Conservation (phyloP, 495 filamentous ascomycete species). For the Aspergillus bridgeri region DNA sequence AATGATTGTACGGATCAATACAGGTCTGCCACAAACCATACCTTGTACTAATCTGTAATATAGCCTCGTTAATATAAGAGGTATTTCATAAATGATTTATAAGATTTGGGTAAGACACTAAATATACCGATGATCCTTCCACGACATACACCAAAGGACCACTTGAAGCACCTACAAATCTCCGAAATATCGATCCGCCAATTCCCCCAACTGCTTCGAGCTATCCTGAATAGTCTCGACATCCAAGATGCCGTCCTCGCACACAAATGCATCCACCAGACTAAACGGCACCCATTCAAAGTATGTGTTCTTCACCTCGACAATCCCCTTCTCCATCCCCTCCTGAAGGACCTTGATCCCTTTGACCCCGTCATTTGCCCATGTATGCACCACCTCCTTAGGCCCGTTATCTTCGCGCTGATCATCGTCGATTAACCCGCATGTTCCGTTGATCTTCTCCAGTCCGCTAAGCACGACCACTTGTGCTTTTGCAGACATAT, state of each 20-base stretch:
- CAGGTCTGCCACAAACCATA: no score
- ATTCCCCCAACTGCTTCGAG: constrained; percentile 25
- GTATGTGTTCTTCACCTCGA: constrained; percentile 54
- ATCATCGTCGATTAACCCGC: constrained; percentile 29
- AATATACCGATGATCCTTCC: no score
- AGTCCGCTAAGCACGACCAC: constrained; percentile 54
- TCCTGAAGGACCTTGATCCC: constrained; percentile 22
- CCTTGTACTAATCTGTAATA: no score
- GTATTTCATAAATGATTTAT: no score
- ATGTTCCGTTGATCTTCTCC: constrained; percentile 56
- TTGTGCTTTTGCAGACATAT: constrained; percentile 38
- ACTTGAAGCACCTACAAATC: constrained; percentile 23
- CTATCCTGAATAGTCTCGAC: constrained; percentile 27
- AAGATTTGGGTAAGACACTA: no score
- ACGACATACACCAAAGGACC: background rate
- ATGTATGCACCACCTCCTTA: constrained; percentile 44
- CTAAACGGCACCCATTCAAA: constrained; percentile 62
- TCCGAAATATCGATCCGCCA: constrained; percentile 32
- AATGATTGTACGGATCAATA: no score
- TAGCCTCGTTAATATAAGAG: no score
- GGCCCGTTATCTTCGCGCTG: constrained; percentile 49
- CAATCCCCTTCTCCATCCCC: constrained; percentile 5
- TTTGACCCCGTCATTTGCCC: constrained; percentile 32
- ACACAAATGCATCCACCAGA: constrained; percentile 54
- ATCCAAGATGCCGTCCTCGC: constrained; percentile 45